phyloP scores from a whole-genome alignment of 176 grass and related monocot species.

The Pontederia crassipes region DNA sequence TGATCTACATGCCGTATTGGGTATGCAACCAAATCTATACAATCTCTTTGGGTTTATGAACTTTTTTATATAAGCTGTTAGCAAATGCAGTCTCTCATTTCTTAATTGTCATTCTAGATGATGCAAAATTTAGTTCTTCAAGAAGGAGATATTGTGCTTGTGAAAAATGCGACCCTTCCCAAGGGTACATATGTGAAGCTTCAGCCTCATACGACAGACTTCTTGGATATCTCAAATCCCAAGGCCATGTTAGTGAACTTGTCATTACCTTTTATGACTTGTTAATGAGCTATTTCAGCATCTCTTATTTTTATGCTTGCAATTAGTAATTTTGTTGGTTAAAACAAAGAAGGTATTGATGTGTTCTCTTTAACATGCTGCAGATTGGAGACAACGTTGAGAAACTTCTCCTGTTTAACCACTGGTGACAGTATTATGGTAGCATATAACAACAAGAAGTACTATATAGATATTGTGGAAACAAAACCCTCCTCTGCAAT shows the following conservation, averaged over 20 bases:
- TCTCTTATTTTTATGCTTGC: neutral
- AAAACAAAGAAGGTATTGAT: neutral
- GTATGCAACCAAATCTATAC: slow-evolving; percentile 19
- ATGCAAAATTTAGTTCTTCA: slow-evolving; percentile 99
- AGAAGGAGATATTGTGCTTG: slow-evolving; percentile 87
- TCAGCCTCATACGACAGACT: slow-evolving; percentile 95
- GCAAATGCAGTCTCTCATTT: slow-evolving; percentile 15
- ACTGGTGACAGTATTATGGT: slow-evolving; percentile 99
- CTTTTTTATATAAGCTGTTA: slow-evolving; percentile 18
- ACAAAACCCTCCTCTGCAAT: slow-evolving; percentile 85
- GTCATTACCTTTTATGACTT: slow-evolving; percentile 16
- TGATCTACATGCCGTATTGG: slow-evolving; percentile 99
- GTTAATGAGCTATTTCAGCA: neutral
- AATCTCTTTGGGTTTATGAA: slow-evolving; percentile 4
- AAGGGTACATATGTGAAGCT: slow-evolving; percentile 99
- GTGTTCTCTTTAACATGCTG: neutral
- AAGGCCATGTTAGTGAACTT: slow-evolving; percentile 86
- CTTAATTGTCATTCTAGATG: slow-evolving; percentile 47
- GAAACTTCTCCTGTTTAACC: slow-evolving; percentile 92
- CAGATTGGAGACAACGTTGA: slow-evolving; percentile 93
- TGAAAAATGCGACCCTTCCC: slow-evolving; percentile 91
- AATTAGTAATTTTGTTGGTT: too few species aligned
- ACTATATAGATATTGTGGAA: slow-evolving; percentile 98
- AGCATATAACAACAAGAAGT: slow-evolving; percentile 95
- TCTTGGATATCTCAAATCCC: slow-evolving; percentile 90